phyloP scores from a whole-genome alignment of 2,329 filamentous ascomycete genomes.

The Aquanectria penicillioides region DNA sequence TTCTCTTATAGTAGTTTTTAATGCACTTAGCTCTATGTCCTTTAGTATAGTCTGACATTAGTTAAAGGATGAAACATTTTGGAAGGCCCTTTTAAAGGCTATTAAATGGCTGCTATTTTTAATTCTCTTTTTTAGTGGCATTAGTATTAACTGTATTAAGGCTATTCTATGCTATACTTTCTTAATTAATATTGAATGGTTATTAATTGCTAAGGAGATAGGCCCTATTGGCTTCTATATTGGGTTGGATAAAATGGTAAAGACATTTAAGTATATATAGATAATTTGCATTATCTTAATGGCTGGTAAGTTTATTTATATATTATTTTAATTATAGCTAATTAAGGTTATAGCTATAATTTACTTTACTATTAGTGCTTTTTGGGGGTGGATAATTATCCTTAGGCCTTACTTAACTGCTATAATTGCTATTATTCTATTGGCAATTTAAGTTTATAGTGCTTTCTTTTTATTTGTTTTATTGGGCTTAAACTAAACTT shows the following conservation, averaged over 20 bases:
- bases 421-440: too few relatives aligned
- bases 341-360: too few relatives aligned
- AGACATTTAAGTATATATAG: constrained; percentile 56
- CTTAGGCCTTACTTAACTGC: too few relatives aligned
- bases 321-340: too few relatives aligned
- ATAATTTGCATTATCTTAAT: constrained; percentile 36
- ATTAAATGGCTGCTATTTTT: constrained; percentile 42
- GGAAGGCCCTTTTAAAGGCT: constrained; percentile 37
- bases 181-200: constrained; percentile 43
- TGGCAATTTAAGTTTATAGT: too few relatives aligned
- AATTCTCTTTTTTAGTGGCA: constrained; percentile 43
- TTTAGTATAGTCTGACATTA: constrained; percentile 40
- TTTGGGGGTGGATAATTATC: too few relatives aligned
- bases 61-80: constrained; percentile 41
- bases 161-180: constrained; percentile 42
- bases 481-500: too few relatives aligned
- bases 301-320: constrained; percentile 39
- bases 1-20: constrained; percentile 45
- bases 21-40: constrained; percentile 34
- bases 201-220: constrained; percentile 42
- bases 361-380: too few relatives aligned
- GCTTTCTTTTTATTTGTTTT: too few relatives aligned
- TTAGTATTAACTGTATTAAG: constrained; percentile 42
- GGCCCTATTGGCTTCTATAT: constrained; percentile 44
- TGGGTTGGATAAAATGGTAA: constrained; percentile 51